A percentile compares a stretch with the other conserved stretches of the same genome.
Conservation (phyloP, 805 yeast species). For the Candida wancherniae region DNA sequence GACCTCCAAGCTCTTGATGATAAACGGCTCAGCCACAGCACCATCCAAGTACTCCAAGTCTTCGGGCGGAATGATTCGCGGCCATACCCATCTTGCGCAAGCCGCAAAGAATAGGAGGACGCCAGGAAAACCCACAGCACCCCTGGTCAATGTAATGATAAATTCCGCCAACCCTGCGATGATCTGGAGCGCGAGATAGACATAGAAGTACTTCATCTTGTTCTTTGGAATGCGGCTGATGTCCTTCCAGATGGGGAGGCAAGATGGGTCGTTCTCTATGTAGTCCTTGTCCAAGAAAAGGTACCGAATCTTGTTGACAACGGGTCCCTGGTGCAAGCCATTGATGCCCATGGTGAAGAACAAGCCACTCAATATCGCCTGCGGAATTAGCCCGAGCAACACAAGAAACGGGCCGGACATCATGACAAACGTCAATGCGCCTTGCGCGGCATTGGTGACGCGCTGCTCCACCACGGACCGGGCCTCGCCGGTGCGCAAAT, state of each 20-base stretch:
- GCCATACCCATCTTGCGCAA: constrained; percentile 58
- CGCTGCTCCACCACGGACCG: constrained; percentile 82
- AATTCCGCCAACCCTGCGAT: constrained; percentile 76
- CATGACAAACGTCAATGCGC: constrained; percentile 74
- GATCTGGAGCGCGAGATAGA: constrained; percentile 56
- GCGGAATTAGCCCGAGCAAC: constrained; percentile 82
- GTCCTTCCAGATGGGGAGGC: constrained; percentile 31
- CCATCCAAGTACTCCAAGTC: constrained; percentile 65
- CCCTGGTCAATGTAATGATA: constrained; percentile 78
- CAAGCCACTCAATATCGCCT: constrained; percentile 86
- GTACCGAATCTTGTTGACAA: constrained; percentile 58
- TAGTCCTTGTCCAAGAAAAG: constrained; percentile 53
- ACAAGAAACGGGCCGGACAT: constrained; percentile 85
- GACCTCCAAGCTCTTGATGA: constrained; percentile 41
- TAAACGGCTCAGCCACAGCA: constrained; percentile 53
- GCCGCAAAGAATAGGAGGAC: constrained; percentile 68
- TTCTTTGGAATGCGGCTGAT: constrained; percentile 25
- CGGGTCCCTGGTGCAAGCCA: constrained; percentile 65
- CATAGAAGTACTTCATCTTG: constrained; percentile 42
- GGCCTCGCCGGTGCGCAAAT: constrained; percentile 32
- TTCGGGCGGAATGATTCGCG: constrained; percentile 52
- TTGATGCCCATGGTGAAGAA: constrained; percentile 91
- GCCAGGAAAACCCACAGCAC: constrained; percentile 93
- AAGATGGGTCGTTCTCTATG: constrained; percentile 30
- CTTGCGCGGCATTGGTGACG: constrained; percentile 79